phyloP scores from a whole-genome alignment of 331 rosid genomes.

The Malus hybrid region DNA sequence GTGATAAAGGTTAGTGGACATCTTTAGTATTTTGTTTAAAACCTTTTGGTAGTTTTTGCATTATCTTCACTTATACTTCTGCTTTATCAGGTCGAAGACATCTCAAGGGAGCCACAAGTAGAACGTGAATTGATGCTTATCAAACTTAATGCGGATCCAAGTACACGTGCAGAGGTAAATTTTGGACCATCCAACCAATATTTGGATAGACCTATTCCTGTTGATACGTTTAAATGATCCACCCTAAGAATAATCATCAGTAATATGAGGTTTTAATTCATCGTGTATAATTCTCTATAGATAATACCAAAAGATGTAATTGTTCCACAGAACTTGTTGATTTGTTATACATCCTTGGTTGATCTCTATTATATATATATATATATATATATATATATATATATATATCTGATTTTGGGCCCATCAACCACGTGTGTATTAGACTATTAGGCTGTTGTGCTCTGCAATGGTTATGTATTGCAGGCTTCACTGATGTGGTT shows the following conservation, averaged over 20 bases:
- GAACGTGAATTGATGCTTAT: constrained; percentile 58
- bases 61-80: not conserved
- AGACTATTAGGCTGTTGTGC: not conserved
- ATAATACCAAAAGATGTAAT: not conserved
- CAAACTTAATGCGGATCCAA: constrained; percentile 49
- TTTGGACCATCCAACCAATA: not conserved
- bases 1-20: constrained; percentile 35
- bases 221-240: not conserved
- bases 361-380: not conserved
- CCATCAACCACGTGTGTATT: not conserved
- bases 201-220: not conserved
- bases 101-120: constrained; percentile 51
- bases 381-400: not conserved
- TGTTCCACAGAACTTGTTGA: not conserved
- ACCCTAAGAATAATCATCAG: not conserved
- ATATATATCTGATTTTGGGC: not conserved
- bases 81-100: constrained; percentile 48
- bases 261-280: not conserved
- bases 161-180: constrained; percentile 39
- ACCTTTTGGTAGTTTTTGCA: not conserved
- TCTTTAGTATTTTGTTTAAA: not conserved
- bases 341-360: not conserved
- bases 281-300: not conserved
- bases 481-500: not conserved
- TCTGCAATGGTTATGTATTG: not conserved